These are phyloP conservation scores for Trametes gibbosa DNA, from an alignment of 768 basidiomycete species.

Conservation along the genomic window DNA sequence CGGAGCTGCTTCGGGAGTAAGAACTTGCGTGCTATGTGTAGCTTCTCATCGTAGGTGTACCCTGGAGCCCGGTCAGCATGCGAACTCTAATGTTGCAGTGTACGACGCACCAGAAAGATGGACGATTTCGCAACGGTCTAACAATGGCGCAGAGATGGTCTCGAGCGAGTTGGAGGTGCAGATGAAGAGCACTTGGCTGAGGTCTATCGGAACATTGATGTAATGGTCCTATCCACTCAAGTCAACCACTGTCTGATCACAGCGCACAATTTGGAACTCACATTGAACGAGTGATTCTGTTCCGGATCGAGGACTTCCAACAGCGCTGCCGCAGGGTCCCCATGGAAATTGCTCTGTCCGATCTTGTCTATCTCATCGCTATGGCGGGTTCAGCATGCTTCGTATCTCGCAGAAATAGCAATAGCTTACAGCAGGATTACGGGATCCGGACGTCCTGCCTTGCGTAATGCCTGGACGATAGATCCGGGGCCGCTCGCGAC, in stretches of 20 bases:
- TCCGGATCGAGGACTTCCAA: constrained; percentile 94
- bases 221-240: constrained; percentile 72
- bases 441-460: constrained; percentile 76
- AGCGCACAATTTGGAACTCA: constrained; percentile 28
- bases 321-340: constrained; percentile 87
- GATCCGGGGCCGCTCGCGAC: constrained; percentile 85
- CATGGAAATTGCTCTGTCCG: constrained; percentile 83
- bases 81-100: not conserved
- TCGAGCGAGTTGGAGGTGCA: constrained; percentile 91
- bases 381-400: not conserved
- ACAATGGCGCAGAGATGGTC: constrained; percentile 81
- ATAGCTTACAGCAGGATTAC: constrained; percentile 64
- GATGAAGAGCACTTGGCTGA: constrained; percentile 87
- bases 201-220: constrained; percentile 83
- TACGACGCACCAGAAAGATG: constrained; percentile 61
- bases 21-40: constrained; percentile 84
- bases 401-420: not conserved
- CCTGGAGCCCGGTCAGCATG: constrained; percentile 35
- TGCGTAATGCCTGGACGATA: constrained; percentile 84
- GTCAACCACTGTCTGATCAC: not conserved
- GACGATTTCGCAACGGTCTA: constrained; percentile 89
- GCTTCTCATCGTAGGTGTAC: constrained; percentile 89
- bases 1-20: constrained; percentile 84
- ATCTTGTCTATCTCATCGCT: constrained; percentile 92
- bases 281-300: constrained; percentile 83